phyloP scores from a whole-genome alignment of 495 filamentous ascomycete genomes.

The Aspergillus conjunctus region DNA sequence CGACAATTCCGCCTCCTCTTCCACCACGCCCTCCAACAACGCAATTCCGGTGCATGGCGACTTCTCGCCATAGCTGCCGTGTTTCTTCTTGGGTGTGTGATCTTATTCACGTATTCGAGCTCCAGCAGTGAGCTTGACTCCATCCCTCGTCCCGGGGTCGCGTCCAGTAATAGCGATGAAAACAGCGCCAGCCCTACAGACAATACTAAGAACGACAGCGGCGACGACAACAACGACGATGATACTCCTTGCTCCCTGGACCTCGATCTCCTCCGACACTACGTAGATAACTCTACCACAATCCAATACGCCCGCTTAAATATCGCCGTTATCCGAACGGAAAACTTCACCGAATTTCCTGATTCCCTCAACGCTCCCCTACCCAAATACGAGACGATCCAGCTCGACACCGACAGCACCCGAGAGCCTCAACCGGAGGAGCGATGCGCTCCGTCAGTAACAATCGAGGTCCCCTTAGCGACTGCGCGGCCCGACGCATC shows the following conservation, averaged over 20 bases:
- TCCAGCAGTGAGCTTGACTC: neutral
- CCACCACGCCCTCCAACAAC: constrained; percentile 13
- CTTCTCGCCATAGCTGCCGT: constrained; percentile 11
- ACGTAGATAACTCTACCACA: constrained; percentile 15
- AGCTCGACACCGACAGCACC: constrained; percentile 15
- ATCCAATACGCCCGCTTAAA: constrained; percentile 27
- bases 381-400: constrained; percentile 20
- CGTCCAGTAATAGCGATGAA: neutral
- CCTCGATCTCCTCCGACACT: constrained; percentile 23
- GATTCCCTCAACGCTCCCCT: constrained; percentile 18
- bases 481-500: constrained; percentile 45
- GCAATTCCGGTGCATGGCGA: constrained; percentile 7
- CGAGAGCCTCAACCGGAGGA: constrained; percentile 17
- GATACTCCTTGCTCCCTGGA: constrained; percentile 22
- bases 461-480: constrained; percentile 21
- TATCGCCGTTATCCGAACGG: constrained; percentile 22
- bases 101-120: constrained; percentile 15
- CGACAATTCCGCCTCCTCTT: constrained; percentile 18
- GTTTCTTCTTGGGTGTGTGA: constrained; percentile 8
- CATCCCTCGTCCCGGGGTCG: neutral
- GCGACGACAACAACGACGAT: constrained; percentile 5
- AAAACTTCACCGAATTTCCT: constrained; percentile 23
- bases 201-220: neutral
- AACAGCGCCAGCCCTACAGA: neutral
- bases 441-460: constrained; percentile 21